Conservation (phyloP, 306 rosid genomes). For the Pterocarpus santalinus region DNA sequence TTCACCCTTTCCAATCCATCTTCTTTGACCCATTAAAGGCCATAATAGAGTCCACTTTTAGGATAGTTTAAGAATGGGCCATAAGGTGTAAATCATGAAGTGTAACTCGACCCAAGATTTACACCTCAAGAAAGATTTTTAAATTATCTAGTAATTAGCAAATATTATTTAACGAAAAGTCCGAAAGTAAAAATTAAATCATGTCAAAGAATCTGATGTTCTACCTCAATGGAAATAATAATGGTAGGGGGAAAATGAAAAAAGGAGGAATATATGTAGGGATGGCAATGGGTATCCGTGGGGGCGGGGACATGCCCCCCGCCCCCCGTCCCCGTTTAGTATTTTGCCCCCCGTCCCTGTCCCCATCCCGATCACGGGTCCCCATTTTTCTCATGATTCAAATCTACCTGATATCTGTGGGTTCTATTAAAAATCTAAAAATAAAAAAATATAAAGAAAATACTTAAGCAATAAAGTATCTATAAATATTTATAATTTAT, state of each 20-base stretch:
- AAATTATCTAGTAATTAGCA: neutral
- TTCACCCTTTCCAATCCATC: neutral
- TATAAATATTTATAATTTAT: too few relatives aligned
- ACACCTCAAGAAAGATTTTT: neutral
- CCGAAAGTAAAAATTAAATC: neutral
- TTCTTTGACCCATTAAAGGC: slow-evolving; percentile 34
- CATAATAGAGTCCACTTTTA: slow-evolving; percentile 26
- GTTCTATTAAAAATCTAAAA: too few relatives aligned
- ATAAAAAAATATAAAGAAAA: too few relatives aligned
- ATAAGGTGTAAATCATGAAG: neutral
- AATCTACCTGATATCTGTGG: too few relatives aligned
- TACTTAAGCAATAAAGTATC: too few relatives aligned
- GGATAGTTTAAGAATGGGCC: neutral
- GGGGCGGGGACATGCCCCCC: too few relatives aligned
- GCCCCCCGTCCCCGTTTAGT: too few relatives aligned
- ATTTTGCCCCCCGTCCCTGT: too few relatives aligned
- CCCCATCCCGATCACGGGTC: too few relatives aligned
- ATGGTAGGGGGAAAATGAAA: neutral
- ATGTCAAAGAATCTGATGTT: neutral
- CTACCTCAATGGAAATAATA: neutral
- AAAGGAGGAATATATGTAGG: neutral
- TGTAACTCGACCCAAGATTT: neutral
- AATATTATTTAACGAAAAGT: neutral
- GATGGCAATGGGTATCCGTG: too few relatives aligned
- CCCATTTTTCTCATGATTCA: too few relatives aligned